Evolutionary conservation across 805 yeast species (phyloP), one percentile per base, ranked within the genome.

Genomic region (Sugiyamaella qingdaonensis): DNA sequence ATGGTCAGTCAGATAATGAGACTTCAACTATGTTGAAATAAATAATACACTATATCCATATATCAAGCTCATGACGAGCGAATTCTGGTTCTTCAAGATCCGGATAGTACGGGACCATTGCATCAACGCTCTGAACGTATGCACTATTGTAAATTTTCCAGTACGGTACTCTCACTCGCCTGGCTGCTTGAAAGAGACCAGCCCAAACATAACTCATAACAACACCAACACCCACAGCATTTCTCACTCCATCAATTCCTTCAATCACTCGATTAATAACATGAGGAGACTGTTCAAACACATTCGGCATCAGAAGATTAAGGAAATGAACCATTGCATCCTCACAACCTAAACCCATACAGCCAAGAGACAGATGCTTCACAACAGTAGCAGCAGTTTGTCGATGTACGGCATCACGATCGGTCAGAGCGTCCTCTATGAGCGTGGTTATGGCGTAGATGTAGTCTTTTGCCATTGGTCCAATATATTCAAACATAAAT

Each of bases 251-350:
- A 54, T 86, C 90, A 27, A 94, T 73, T 51, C 91, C 86, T 52
- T 89, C 97, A 46, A 87, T 58, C 1, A 94, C 82, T 58, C 98
- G 79, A 9, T 74, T 77, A 53, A 91, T 90, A 11, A 91, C 97
- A 68, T 94, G 99, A 0, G 98, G 98, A 0, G 97, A 90, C 0
- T 96, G 87, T 67, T 92, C 99, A 65, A 81, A 90, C 1, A 94
- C 74, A 66, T 94, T 94, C 1, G 99, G 99, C 69, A 90, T 70
- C 18, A 94, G 68, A 48, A 91, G 73, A 65, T 94, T 89, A 63
- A 94, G 71, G 54, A 84, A 78, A 67, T 94, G 97, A 10, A 88
- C 66, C 72, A 94, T 89, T 0, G 89, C 87, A 58, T 85, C 95
- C 59, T 88, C 96, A 52, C 78, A 75, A 0, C 91, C 90, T 2